These are phyloP conservation scores for Metarhizium robertsii DNA, from an alignment of 2,329 filamentous ascomycete genomes.

Conservation along the genomic window DNA sequence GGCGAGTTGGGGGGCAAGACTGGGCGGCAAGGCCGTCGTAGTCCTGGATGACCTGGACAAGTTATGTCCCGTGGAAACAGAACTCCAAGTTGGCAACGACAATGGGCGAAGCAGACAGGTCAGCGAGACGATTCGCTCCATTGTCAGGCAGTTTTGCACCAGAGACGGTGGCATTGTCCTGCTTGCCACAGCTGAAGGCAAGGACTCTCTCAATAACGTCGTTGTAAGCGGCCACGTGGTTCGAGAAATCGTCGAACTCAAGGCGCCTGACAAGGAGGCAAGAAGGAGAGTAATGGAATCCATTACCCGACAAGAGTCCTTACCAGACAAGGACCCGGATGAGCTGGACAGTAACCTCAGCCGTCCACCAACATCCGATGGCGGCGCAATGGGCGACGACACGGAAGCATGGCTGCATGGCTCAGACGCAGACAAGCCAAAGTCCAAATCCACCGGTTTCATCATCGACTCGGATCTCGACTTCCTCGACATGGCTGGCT, in stretches of 20 bases:
- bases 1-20: constrained; percentile 82
- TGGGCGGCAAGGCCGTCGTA: constrained; percentile 75
- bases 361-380: constrained; percentile 47
- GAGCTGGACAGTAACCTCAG: constrained; percentile 35
- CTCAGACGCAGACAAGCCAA: constrained; percentile 37
- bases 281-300: constrained; percentile 76
- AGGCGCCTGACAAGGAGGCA: constrained; percentile 87
- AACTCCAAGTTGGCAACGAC: constrained; percentile 86
- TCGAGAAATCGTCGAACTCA: constrained; percentile 79
- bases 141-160: constrained; percentile 76
- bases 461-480: constrained; percentile 69
- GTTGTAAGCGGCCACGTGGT: constrained; percentile 88
- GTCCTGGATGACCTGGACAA: constrained; percentile 90
- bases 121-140: constrained; percentile 76
- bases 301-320: constrained; percentile 51
- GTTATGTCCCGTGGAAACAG: constrained; percentile 86
- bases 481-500: constrained; percentile 83
- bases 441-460: constrained; percentile 49
- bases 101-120: constrained; percentile 88
- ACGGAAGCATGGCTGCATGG: constrained; percentile 69
- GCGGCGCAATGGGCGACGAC: constrained; percentile 40
- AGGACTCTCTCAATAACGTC: constrained; percentile 84
- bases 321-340: constrained; percentile 26
- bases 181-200: constrained; percentile 83
- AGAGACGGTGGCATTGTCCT: constrained; percentile 74